Conservation (phyloP, 805 yeast species). For the Kuraishia ogatae region DNA sequence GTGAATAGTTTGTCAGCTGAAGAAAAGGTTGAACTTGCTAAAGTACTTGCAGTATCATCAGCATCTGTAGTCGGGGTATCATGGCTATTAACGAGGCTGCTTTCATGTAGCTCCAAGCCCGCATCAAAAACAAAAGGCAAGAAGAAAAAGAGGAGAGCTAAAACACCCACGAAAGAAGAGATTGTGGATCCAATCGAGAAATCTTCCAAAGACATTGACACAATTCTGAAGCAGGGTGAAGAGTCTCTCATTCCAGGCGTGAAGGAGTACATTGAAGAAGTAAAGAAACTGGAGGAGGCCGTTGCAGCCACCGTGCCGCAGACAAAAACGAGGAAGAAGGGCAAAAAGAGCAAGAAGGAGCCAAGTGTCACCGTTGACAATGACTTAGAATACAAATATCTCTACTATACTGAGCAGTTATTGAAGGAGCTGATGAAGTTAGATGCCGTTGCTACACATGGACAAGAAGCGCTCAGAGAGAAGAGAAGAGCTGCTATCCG, state of each 20-base stretch:
- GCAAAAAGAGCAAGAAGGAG: constrained; percentile 8
- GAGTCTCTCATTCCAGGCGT: not conserved
- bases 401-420: constrained; percentile 58
- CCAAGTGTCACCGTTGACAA: constrained; percentile 9
- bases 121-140: constrained; percentile 3
- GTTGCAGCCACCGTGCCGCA: not conserved
- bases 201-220: constrained; percentile 11
- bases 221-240: constrained; percentile 8
- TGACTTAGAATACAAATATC: constrained; percentile 34
- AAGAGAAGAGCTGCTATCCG: constrained; percentile 54
- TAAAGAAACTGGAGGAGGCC: not conserved
- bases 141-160: constrained; percentile 8
- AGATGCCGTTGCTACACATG: constrained; percentile 52
- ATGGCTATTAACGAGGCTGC: not conserved
- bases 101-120: not conserved
- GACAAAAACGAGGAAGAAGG: constrained; percentile 2
- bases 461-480: constrained; percentile 40
- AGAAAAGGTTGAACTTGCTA: constrained; percentile 6
- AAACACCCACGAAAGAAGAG: constrained; percentile 2
- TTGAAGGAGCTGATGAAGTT: constrained; percentile 57
- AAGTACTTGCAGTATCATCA: constrained; percentile 6
- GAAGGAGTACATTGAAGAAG: not conserved
- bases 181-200: constrained; percentile 11
- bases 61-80: not conserved
- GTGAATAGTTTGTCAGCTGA: not conserved